Evolutionary conservation across 805 yeast species (phyloP).

Genomic region (Lipomyces sp.): DNA sequence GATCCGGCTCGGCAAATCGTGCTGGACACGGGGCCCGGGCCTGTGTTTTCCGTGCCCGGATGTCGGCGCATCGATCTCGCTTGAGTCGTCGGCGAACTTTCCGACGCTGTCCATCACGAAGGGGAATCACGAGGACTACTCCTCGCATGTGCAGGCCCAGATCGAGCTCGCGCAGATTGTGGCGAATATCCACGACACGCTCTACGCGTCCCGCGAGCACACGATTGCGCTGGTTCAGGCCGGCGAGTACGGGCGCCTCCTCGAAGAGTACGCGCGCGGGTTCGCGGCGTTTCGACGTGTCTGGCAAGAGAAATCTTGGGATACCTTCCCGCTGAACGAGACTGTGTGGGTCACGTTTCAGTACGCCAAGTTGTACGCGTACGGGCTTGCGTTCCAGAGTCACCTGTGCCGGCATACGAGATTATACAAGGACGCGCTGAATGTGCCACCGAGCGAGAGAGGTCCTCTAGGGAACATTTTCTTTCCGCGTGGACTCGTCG

Average conservation of each 20-base stretch:
- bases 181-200: conserved; percentile 31
- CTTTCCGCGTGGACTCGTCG: conserved; percentile 30
- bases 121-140: conserved; percentile 22
- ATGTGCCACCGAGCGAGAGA: conserved; percentile 6
- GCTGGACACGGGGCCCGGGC: conserved; percentile 32
- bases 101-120: conserved; percentile 25
- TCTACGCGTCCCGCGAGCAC: conserved; percentile 30
- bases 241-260: conserved; percentile 30
- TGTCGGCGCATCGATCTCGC: conserved; percentile 12
- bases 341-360: conserved; percentile 28
- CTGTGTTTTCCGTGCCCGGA: conserved; percentile 27
- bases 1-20: conserved; percentile 30
- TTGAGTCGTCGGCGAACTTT: conserved; percentile 24
- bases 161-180: conserved; percentile 32
- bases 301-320: conserved; percentile 29
- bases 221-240: conserved; percentile 30
- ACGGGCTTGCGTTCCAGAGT: conserved; percentile 31
- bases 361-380: conserved; percentile 29
- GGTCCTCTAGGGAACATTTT: conserved; percentile 14
- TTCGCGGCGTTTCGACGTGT: conserved; percentile 27
- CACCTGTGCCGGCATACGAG: conserved; percentile 26
- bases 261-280: conserved; percentile 31
- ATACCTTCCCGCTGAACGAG: conserved; percentile 27
- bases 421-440: conserved; percentile 4
- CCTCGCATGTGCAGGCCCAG: conserved; percentile 28